phyloP scores from a whole-genome alignment of 306 rosid genomes.

The Glycine soja region DNA sequence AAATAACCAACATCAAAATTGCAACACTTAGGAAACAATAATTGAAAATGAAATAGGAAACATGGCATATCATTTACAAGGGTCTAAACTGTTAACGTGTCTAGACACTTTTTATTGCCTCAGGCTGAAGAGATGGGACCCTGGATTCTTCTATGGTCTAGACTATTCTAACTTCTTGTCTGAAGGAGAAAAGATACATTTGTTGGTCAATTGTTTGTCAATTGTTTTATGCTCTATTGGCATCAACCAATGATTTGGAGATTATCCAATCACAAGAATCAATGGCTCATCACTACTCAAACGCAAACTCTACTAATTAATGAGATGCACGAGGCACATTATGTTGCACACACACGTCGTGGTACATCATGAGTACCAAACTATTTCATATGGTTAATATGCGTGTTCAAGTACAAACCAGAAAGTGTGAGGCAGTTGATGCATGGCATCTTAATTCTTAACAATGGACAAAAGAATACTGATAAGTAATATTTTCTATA shows the following conservation, averaged over 20 bases:
- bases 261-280: slow-evolving; percentile 42
- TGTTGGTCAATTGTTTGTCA: slow-evolving; percentile 14
- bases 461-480: slow-evolving; percentile 38
- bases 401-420: slow-evolving; percentile 41
- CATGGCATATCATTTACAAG: background rate
- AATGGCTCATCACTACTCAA: slow-evolving; percentile 36
- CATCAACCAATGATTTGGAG: slow-evolving; percentile 44
- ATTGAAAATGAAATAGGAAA: slow-evolving; percentile 2
- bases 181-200: slow-evolving; percentile 9
- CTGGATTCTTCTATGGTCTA: slow-evolving; percentile 33
- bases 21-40: background rate
- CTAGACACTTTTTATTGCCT: slow-evolving; percentile 28
- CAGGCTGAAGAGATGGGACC: slow-evolving; percentile 4
- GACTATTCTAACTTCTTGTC: slow-evolving; percentile 37
- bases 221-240: background rate
- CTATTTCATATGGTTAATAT: slow-evolving; percentile 29
- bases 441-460: slow-evolving; percentile 29
- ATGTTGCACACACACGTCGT: slow-evolving; percentile 37
- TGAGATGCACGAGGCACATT: slow-evolving; percentile 56
- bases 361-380: slow-evolving; percentile 25
- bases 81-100: slow-evolving; percentile 16
- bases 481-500: slow-evolving; percentile 8
- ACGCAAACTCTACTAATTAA: slow-evolving; percentile 21
- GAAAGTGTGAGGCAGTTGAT: slow-evolving; percentile 20
- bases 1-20: background rate